phyloP scores from a whole-genome alignment of 768 basidiomycete species.

The Tulasnella sp. region DNA sequence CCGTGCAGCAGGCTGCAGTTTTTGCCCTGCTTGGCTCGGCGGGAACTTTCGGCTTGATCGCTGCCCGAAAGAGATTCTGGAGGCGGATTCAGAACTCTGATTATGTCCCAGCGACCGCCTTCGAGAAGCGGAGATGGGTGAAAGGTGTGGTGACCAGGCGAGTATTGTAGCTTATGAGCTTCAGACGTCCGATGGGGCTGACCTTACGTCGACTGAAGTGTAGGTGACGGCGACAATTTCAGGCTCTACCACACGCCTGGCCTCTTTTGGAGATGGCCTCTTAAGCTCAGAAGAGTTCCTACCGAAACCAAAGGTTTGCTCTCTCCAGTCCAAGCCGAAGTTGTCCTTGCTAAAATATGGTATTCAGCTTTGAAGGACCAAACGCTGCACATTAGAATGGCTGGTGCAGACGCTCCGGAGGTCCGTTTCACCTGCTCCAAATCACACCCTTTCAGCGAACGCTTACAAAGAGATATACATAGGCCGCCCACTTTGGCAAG shows the following conservation, averaged over 20 bases:
- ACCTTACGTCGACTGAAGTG: slow-evolving; percentile 32
- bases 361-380: slow-evolving; percentile 56
- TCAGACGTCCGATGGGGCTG: background rate
- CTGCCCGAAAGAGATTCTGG: slow-evolving; percentile 16
- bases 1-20: background rate
- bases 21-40: background rate
- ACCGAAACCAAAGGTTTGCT: slow-evolving; percentile 40
- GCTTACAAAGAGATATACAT: background rate
- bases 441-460: background rate
- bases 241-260: slow-evolving; percentile 76
- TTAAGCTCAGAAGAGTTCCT: slow-evolving; percentile 59
- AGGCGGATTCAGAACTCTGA: slow-evolving; percentile 28
- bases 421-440: slow-evolving; percentile 27
- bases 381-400: slow-evolving; percentile 79
- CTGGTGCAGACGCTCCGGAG: slow-evolving; percentile 90
- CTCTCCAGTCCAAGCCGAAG: background rate
- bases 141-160: slow-evolving; percentile 75
- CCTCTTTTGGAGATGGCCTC: slow-evolving; percentile 60
- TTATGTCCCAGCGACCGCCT: slow-evolving; percentile 45
- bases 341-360: background rate
- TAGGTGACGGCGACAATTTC: slow-evolving; percentile 84
- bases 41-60: slow-evolving; percentile 19
- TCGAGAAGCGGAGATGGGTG: slow-evolving; percentile 52
- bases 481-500: slow-evolving; percentile 79
- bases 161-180: slow-evolving; percentile 12